phyloP scores from a whole-genome alignment of 2,329 filamentous ascomycete genomes.

The Colletotrichum cordylinicola region DNA sequence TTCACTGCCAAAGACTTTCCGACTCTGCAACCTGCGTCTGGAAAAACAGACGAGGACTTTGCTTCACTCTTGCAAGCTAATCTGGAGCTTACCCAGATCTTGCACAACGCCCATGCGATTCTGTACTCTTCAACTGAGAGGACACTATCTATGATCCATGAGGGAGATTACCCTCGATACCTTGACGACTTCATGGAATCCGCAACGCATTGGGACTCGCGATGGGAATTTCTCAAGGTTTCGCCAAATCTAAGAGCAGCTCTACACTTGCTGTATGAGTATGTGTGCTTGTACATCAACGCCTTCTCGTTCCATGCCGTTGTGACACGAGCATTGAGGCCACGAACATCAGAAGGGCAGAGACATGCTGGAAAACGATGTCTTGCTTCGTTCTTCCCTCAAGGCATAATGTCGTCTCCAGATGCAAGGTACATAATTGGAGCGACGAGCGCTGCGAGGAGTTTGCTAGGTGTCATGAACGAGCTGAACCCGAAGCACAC shows the following conservation, averaged over 20 bases:
- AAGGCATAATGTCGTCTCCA: not conserved
- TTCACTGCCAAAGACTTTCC: not conserved
- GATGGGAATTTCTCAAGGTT: not conserved
- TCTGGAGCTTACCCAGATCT: not conserved
- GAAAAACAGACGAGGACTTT: not conserved
- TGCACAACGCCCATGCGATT: not conserved
- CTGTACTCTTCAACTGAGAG: not conserved
- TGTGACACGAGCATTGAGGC: not conserved
- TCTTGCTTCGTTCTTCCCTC: not conserved
- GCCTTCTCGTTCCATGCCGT: not conserved
- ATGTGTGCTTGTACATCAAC: not conserved
- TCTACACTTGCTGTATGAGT: not conserved
- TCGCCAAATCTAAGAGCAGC: not conserved
- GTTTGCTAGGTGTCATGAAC: not conserved
- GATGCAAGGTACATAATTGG: not conserved
- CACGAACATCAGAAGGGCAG: not conserved
- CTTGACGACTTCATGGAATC: not conserved
- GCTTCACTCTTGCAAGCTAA: not conserved
- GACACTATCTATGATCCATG: not conserved
- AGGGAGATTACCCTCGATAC: not conserved
- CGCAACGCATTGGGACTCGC: not conserved
- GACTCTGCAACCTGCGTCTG: not conserved
- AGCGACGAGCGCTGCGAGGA: not conserved
- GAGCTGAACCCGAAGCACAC: not conserved
- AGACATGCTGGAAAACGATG: accelerated